Base-by-base conservation (phyloP, 768 basidiomycete genomes). In the Russula griseocarnosa region DNA sequence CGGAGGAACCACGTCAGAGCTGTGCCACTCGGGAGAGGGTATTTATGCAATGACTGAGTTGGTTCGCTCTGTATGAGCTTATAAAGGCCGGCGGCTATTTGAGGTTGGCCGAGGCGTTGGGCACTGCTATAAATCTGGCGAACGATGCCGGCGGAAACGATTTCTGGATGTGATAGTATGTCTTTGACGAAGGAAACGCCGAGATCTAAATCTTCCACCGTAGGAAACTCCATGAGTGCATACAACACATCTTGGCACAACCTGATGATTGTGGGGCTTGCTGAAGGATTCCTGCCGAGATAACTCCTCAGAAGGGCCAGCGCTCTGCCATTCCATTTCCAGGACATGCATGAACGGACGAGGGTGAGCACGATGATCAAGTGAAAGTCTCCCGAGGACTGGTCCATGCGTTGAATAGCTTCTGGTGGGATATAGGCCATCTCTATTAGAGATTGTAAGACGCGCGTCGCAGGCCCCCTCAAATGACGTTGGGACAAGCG, bases 1-100 rank as follows among this genome's bases (percentile, higher is more conserved):
- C 73, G 63, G 76, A 88, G 77, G n/a, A 88, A 71, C 82, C 82
- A 87, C 20, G 77, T 70, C 55, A 86, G 67, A 2, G 80, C 70
- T 10, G 65, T 50, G 32, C 78, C 79, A 46, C 74, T 74, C 5
- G 88, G 88, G 22, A 79, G 71, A 6, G 84, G 82, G 63, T 85
- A 86, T 4, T 66, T 60, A 58, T 76, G 76, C n/a, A 67, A 65
- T 24, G 69, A 61, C 52, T 71, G 69, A 51, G 79, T 72, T 26
- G 63, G 62, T 20, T 65, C 63, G 10, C 74, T 72, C 16, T 78
- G 80, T 5, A 82, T 77, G 66, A 78, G 79, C 0, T 71, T 66
- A 69, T 85, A 88, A 44, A 89, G 72, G 14, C 64, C 57, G 50
- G 75, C 73, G 13, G 82, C 84, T 22, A 77, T 76, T 46, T 72